Conservation (phyloP, 2,329 filamentous ascomycete species). For the Trichoderma afroharzianum region DNA sequence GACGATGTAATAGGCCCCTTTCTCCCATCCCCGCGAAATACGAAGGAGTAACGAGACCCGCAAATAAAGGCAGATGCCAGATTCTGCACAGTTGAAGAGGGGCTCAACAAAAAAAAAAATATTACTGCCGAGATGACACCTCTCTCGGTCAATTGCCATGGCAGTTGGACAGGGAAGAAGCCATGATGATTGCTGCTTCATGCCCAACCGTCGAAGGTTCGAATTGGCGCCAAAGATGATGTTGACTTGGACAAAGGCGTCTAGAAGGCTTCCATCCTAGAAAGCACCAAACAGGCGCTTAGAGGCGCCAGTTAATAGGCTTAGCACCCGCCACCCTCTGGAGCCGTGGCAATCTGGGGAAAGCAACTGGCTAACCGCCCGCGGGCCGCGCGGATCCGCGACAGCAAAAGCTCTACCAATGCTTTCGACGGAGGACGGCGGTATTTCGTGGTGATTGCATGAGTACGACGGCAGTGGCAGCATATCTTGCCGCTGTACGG, state of each 20-base stretch:
- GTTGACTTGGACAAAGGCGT: not conserved
- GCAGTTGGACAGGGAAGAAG: not conserved
- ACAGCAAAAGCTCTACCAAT: not conserved
- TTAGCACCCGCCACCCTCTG: not conserved
- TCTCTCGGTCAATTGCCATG: not conserved
- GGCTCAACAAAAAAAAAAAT: constrained; percentile 10
- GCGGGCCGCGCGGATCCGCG: constrained; percentile 6
- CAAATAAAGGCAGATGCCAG: not conserved
- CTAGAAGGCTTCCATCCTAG: not conserved
- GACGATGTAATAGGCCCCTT: not conserved
- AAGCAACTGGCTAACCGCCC: not conserved
- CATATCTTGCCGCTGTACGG: not conserved
- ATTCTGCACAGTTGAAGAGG: constrained; percentile 8
- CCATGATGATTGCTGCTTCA: not conserved
- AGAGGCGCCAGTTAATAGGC: not conserved
- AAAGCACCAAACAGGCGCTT: not conserved
- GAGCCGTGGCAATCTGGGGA: not conserved
- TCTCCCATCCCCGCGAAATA: not conserved
- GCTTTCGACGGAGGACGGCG: not conserved
- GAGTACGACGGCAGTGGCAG: not conserved
- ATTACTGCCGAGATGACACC: constrained; percentile 1
- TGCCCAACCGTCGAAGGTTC: not conserved
- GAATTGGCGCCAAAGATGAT: not conserved
- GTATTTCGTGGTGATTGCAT: not conserved
- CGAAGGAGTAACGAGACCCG: not conserved